Percentiles rank a stretch among this genome's conserved stretches.
Conservation (phyloP, 2,329 filamentous ascomycete species). For the Aspergillus japonicus region DNA sequence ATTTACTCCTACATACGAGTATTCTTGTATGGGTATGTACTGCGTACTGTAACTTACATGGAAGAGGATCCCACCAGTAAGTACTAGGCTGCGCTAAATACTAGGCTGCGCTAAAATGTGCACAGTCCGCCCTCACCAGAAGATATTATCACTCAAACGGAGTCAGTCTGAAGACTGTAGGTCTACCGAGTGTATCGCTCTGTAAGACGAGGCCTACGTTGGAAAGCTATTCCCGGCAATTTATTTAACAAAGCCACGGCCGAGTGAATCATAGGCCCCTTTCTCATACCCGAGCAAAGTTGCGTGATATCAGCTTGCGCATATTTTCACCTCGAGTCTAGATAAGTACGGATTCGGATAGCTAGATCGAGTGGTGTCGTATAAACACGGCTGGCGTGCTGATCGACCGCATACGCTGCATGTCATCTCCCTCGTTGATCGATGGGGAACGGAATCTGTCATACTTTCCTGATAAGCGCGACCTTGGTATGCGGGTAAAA, state of each 20-base stretch:
- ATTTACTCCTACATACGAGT: not conserved
- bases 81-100: not conserved
- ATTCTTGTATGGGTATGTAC: too few relatives aligned
- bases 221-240: not conserved
- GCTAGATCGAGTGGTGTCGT: not conserved
- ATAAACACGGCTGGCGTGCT: conserved; percentile 5
- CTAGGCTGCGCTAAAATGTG: conserved; percentile 11
- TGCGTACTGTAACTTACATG: not conserved
- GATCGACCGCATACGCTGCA: conserved; percentile 16
- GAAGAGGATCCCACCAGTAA: conserved; percentile 2
- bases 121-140: conserved; percentile 18
- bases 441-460: not conserved
- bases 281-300: not conserved
- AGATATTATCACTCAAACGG: not conserved
- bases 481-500: not conserved
- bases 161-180: conserved; percentile 2
- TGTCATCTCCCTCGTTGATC: conserved; percentile 13
- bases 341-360: not conserved
- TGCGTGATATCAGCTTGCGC: not conserved
- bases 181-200: not conserved
- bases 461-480: not conserved
- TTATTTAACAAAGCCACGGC: not conserved
- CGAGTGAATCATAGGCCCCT: not conserved
- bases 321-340: not conserved
- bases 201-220: not conserved